phyloP scores from a whole-genome alignment of 768 basidiomycete species.

The Gyrodon lividus region DNA sequence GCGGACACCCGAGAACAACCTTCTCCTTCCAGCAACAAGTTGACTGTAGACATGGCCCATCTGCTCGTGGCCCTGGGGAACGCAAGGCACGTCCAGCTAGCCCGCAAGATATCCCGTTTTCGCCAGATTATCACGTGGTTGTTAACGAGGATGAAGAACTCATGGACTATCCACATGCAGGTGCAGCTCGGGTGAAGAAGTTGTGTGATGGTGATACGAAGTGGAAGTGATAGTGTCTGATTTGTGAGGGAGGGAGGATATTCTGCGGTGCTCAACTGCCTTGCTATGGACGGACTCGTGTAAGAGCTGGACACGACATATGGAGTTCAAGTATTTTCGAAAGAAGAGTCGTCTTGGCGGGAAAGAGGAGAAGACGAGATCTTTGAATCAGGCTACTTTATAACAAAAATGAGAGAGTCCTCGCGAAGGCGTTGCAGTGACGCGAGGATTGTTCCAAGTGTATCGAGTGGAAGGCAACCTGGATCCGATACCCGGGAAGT shows the following conservation, averaged over 20 bases:
- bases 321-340: slow-evolving; percentile 1
- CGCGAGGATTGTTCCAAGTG: too few species aligned
- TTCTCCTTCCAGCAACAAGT: slow-evolving; percentile 14
- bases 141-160: slow-evolving; percentile 20
- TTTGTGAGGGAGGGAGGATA: slow-evolving; percentile 16
- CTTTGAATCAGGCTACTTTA: not conserved
- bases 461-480: too few species aligned
- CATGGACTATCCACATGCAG: slow-evolving; percentile 20
- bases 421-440: not conserved
- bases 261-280: slow-evolving; percentile 9
- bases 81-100: slow-evolving; percentile 9
- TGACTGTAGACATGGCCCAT: slow-evolving; percentile 14
- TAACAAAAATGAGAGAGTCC: not conserved
- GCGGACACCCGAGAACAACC: slow-evolving; percentile 24
- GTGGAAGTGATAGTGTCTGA: slow-evolving; percentile 8
- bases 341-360: slow-evolving; percentile 7
- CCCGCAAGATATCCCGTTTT: not conserved
- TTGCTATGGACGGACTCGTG: slow-evolving; percentile 7
- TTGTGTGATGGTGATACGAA: slow-evolving; percentile 19
- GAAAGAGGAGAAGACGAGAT: slow-evolving; percentile 23
- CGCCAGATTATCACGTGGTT: slow-evolving; percentile 13
- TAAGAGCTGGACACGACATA: slow-evolving; percentile 1
- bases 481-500: too few species aligned
- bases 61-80: slow-evolving; percentile 1
- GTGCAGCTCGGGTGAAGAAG: slow-evolving; percentile 23